Conservation (phyloP, 139 green algal genomes). For the Tetradesmus lagerheimii region DNA sequence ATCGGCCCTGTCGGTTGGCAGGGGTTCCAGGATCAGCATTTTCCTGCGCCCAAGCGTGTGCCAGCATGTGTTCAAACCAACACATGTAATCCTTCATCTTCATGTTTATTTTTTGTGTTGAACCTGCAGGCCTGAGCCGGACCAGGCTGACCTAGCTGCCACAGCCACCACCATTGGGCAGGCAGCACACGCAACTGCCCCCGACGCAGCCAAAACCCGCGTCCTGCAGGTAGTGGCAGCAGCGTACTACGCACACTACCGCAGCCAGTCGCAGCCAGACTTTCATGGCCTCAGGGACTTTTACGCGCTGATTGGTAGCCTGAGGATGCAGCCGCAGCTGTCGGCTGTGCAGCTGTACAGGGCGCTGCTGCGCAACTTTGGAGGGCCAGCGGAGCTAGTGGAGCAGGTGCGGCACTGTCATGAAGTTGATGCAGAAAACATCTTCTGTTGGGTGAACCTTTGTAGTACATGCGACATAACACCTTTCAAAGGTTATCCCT, state of each 20-base stretch:
- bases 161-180: slow-evolving; percentile 48
- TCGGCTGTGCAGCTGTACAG: slow-evolving; percentile 20
- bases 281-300: slow-evolving; percentile 46
- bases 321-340: slow-evolving; percentile 40
- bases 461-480: no score
- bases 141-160: slow-evolving; percentile 24
- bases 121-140: slow-evolving; percentile 46
- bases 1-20: no score
- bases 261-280: slow-evolving; percentile 14
- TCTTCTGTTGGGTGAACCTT: no score
- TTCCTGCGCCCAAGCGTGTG: no score
- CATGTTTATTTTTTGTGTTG: neutral
- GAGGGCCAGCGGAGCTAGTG: neutral
- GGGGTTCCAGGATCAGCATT: no score
- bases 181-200: neutral
- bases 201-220: neutral
- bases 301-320: slow-evolving; percentile 26
- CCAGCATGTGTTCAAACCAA: no score
- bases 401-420: neutral
- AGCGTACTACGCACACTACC: slow-evolving; percentile 48
- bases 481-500: no score
- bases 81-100: no score
- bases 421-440: no score
- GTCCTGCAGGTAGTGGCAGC: slow-evolving; percentile 3
- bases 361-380: slow-evolving; percentile 34